Evolutionary conservation across 768 basidiomycete species (phyloP).

Genomic region (Suillus subalutaceus): DNA sequence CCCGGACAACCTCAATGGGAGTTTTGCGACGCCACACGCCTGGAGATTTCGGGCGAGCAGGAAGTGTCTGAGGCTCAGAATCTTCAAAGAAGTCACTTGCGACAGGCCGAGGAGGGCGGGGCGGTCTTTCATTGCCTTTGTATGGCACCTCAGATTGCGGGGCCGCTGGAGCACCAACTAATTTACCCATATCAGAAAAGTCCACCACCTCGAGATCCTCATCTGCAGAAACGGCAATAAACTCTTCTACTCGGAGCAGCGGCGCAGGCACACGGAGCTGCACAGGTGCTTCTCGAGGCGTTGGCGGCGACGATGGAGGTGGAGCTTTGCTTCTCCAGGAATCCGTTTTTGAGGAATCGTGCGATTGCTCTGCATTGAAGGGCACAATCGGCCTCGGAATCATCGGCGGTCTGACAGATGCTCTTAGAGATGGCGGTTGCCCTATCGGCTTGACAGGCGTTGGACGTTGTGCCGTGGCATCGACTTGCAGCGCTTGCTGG

Average conservation of each 20-base stretch:
- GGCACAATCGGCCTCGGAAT: slow-evolving; percentile 10
- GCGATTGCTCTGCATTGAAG: slow-evolving; percentile 28
- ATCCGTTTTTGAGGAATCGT: slow-evolving; percentile 40
- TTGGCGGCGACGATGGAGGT: slow-evolving; percentile 31
- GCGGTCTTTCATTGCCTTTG: slow-evolving; percentile 21
- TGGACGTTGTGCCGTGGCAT: slow-evolving; percentile 13
- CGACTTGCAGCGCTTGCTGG: slow-evolving; percentile 13
- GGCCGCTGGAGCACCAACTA: slow-evolving; percentile 47
- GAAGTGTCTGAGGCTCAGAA: slow-evolving; percentile 11
- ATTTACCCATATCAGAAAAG: slow-evolving; percentile 74
- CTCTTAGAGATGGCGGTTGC: slow-evolving; percentile 39
- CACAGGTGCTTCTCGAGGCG: slow-evolving; percentile 32
- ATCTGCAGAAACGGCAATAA: slow-evolving; percentile 47
- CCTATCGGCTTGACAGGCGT: slow-evolving; percentile 23
- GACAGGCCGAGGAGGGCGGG: slow-evolving; percentile 48
- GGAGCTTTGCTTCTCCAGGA: slow-evolving; percentile 64
- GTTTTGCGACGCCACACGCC: slow-evolving; percentile 48
- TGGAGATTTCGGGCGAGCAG: slow-evolving; percentile 38
- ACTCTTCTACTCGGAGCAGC: slow-evolving; percentile 35
- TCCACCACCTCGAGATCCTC: slow-evolving; percentile 81
- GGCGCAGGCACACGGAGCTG: slow-evolving; percentile 37
- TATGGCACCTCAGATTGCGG: slow-evolving; percentile 24
- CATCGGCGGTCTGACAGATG: slow-evolving; percentile 27
- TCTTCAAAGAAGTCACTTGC: slow-evolving; percentile 81
- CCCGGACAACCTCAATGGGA: background rate